Evolutionary conservation across 2,329 filamentous ascomycete genomes (phyloP).

Genomic region (Sclerotinia sclerotiorum): DNA sequence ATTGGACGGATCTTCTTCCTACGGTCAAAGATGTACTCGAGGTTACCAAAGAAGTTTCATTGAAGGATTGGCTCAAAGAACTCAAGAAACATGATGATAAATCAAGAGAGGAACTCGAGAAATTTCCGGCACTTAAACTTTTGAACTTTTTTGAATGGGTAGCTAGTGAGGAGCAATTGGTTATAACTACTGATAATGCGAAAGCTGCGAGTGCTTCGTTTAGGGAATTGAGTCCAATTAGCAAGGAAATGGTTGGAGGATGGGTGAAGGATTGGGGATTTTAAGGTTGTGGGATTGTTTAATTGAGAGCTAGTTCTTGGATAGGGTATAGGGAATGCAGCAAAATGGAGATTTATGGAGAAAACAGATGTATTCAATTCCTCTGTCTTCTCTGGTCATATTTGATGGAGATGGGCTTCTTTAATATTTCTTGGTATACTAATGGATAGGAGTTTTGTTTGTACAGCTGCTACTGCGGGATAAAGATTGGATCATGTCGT

Average conservation of each 20-base stretch:
- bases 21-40: not conserved
- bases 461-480: not conserved
- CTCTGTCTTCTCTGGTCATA: too few relatives aligned
- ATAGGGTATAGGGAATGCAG: not conserved
- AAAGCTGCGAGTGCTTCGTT: slow-evolving; percentile 34
- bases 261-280: slow-evolving; percentile 42
- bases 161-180: slow-evolving; percentile 22
- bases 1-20: not conserved
- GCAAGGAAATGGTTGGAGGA: slow-evolving; percentile 40
- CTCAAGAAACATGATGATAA: not conserved
- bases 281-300: slow-evolving; percentile 2
- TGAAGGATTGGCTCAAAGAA: not conserved
- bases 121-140: slow-evolving; percentile 53
- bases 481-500: not conserved
- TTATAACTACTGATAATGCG: slow-evolving; percentile 24
- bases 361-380: too few relatives aligned
- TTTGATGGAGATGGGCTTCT: too few relatives aligned
- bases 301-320: too few relatives aligned
- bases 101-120: slow-evolving; percentile 43
- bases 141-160: slow-evolving; percentile 41
- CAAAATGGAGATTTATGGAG: too few relatives aligned
- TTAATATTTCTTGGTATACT: too few relatives aligned
- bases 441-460: not conserved
- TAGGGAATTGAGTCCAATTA: slow-evolving; percentile 34
- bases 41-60: not conserved